A percentile compares a stretch with the other conserved stretches of the same genome.
These are phyloP conservation scores for Coemansia sp. DNA, from an alignment of 192 early-diverging fungal species.

Conservation along the genomic window DNA sequence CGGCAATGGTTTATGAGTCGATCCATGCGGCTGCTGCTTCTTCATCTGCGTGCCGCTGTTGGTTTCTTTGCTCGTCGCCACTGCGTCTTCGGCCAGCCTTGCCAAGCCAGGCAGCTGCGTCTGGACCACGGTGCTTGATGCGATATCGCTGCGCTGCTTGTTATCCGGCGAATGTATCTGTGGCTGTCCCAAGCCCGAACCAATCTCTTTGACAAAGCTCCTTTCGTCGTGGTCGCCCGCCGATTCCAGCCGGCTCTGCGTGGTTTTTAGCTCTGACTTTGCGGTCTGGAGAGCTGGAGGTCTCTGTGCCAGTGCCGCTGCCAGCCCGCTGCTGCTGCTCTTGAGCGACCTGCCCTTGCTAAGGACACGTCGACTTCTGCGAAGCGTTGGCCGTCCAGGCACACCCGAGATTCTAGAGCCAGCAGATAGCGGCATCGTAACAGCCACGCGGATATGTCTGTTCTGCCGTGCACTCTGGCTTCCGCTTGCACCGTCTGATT, in stretches of 20 bases:
- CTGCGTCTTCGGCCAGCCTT: constrained; percentile 33
- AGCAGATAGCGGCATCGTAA: constrained; percentile 3
- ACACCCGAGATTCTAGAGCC: constrained; percentile 1
- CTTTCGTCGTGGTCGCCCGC: no score
- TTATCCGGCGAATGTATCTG: not conserved
- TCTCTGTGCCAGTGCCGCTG: not conserved
- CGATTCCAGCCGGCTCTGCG: no score
- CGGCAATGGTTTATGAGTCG: constrained; percentile 30
- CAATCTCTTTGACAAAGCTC: no score
- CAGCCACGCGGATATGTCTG: not conserved
- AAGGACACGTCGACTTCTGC: constrained; percentile 41
- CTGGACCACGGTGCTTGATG: constrained; percentile 1
- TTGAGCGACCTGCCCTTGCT: constrained; percentile 22
- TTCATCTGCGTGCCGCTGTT: constrained; percentile 11
- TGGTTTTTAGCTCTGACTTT: not conserved
- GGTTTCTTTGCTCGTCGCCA: constrained; percentile 3
- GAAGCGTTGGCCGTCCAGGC: constrained; percentile 31
- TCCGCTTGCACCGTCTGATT: not conserved
- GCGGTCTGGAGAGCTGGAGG: not conserved
- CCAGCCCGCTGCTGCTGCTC: not conserved
- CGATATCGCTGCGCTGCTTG: not conserved
- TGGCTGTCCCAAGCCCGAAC: not conserved
- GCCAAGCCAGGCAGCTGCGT: constrained; percentile 35
- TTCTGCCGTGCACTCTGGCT: not conserved
- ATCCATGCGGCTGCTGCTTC: not conserved